Conservation (phyloP, 441 rosid species). For the Brassica hybrid region DNA sequence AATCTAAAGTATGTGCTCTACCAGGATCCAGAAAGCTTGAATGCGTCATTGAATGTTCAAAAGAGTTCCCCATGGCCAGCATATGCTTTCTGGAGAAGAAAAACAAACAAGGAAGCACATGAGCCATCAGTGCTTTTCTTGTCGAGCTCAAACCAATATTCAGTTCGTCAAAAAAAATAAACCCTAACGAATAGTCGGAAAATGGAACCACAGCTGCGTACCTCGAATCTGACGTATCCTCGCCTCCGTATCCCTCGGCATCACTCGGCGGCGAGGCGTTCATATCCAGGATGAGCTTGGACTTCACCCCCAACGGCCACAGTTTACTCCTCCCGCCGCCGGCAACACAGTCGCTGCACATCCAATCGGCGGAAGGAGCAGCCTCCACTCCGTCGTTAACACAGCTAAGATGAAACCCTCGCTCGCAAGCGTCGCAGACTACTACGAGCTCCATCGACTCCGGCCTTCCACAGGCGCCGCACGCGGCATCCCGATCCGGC, state of each 20-base stretch:
- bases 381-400: slow-evolving; percentile 42
- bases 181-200: slow-evolving; percentile 28
- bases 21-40: slow-evolving; percentile 52
- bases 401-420: slow-evolving; percentile 72
- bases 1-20: slow-evolving; percentile 54
- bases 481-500: slow-evolving; percentile 44
- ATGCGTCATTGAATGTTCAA: too few relatives aligned
- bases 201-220: slow-evolving; percentile 37
- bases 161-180: too few relatives aligned
- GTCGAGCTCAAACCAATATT: too few relatives aligned
- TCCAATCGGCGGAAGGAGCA: slow-evolving; percentile 62
- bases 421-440: slow-evolving; percentile 92
- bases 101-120: slow-evolving; percentile 48
- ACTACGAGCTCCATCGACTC: slow-evolving; percentile 57
- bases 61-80: slow-evolving; percentile 55
- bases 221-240: slow-evolving; percentile 58
- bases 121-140: slow-evolving; percentile 45
- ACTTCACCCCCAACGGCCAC: slow-evolving; percentile 87
- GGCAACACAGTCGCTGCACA: slow-evolving; percentile 63
- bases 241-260: slow-evolving; percentile 58
- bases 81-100: slow-evolving; percentile 59
- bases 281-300: slow-evolving; percentile 74
- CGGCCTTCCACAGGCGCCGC: slow-evolving; percentile 64
- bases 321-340: slow-evolving; percentile 68
- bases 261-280: slow-evolving; percentile 92